phyloP scores from a whole-genome alignment of 192 early-diverging fungal genomes.

The Coemansia javaensis region DNA sequence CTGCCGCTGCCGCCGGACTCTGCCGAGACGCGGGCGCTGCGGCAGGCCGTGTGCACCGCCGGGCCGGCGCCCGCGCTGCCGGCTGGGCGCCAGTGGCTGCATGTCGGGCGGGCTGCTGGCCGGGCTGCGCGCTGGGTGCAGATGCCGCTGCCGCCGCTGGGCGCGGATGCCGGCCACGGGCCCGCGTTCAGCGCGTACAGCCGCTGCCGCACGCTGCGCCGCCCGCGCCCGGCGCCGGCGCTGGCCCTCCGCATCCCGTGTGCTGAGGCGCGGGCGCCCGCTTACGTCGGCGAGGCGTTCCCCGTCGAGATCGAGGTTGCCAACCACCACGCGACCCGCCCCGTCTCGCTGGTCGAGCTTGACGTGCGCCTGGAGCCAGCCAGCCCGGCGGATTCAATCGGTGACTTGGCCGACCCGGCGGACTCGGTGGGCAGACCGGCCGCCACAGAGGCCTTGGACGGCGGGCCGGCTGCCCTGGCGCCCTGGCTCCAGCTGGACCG shows the following conservation, averaged over 20 bases:
- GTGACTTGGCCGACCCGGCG: neutral
- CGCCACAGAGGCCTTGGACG: no score
- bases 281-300: constrained; percentile 31
- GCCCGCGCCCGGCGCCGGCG: constrained; percentile 5
- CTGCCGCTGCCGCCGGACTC: neutral
- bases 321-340: constrained; percentile 10
- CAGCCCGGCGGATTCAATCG: no score
- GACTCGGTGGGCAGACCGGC: constrained; percentile 9
- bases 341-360: constrained; percentile 1
- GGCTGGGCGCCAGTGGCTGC: constrained; percentile 15
- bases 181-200: constrained; percentile 36
- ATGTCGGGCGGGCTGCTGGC: neutral
- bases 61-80: constrained; percentile 24
- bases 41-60: constrained; percentile 2
- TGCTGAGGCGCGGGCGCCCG: constrained; percentile 15
- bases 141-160: constrained; percentile 16
- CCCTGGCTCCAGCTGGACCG: constrained; percentile 6
- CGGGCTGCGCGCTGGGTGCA: constrained; percentile 12
- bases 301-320: constrained; percentile 16
- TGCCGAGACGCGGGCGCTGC: constrained; percentile 3
- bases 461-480: neutral
- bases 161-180: neutral
- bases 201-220: constrained; percentile 19
- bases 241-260: constrained; percentile 11
- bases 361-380: constrained; percentile 6